A percentile compares a stretch with the other conserved stretches of the same genome.
Conservation (phyloP, 176 grass and related monocot genomes). For the Rhynchospora breviuscula region DNA sequence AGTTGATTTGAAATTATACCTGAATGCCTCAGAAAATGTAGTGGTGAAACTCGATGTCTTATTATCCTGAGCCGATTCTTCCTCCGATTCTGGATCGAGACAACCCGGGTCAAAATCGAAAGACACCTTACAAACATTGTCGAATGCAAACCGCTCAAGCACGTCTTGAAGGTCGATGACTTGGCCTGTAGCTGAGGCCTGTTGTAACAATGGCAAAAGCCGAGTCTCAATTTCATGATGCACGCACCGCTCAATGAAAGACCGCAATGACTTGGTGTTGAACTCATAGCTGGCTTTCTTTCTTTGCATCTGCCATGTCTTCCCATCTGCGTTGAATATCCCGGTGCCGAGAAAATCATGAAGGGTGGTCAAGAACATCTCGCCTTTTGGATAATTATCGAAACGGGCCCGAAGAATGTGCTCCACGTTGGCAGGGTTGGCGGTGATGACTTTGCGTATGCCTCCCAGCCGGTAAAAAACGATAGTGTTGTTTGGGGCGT, state of each 20-base stretch:
- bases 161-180: conserved; percentile 50
- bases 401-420: conserved; percentile 39
- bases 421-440: conserved; percentile 45
- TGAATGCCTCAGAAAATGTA: conserved; percentile 50
- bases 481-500: conserved; percentile 35
- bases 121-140: conserved; percentile 63
- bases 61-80: background rate
- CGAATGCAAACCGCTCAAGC: conserved; percentile 63
- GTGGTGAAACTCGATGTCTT: background rate
- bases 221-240: conserved; percentile 47
- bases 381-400: conserved; percentile 57
- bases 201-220: conserved; percentile 41
- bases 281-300: conserved; percentile 73
- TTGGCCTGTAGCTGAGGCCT: background rate
- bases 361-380: conserved; percentile 20
- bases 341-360: conserved; percentile 57
- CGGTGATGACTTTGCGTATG: conserved; percentile 38
- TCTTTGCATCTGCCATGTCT: conserved; percentile 48
- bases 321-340: conserved; percentile 66
- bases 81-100: conserved; percentile 20
- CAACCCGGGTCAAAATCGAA: conserved; percentile 52
- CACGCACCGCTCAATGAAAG: conserved; percentile 49
- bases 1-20: background rate
- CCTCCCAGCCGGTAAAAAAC: conserved; percentile 40
- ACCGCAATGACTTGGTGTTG: conserved; percentile 58